Evolutionary conservation across 805 yeast species (phyloP).

Genomic region (Candida suzukii): DNA sequence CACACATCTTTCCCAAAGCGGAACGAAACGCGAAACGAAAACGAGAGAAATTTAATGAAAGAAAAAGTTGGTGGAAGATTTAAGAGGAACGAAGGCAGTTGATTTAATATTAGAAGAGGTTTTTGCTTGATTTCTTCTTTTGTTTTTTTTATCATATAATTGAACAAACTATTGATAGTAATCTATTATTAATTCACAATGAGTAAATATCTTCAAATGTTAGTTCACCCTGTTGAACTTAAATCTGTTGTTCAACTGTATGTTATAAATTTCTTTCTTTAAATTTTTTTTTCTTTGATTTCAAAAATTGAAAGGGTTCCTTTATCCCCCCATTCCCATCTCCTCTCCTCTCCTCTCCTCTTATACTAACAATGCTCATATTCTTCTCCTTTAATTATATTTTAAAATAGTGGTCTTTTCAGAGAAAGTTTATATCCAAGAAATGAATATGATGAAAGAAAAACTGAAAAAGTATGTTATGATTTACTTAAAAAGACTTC

Average conservation of each 20-base stretch:
- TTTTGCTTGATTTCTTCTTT: no score
- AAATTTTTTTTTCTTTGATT: no score
- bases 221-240: constrained; percentile 67
- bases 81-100: no score
- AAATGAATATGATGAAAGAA: constrained; percentile 31
- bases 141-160: no score
- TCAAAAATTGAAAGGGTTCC: no score
- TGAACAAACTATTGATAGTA: no score
- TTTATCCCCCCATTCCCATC: no score
- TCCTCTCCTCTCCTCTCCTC: background rate
- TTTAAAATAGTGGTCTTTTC: constrained; percentile 32
- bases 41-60: no score
- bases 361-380: background rate
- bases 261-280: constrained; percentile 11
- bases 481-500: constrained; percentile 64
- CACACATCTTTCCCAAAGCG: no score
- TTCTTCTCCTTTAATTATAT: background rate
- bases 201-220: constrained; percentile 56
- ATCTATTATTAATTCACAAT: constrained; percentile 27
- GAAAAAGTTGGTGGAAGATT: no score
- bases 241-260: constrained; percentile 58
- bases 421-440: constrained; percentile 48
- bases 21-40: no score
- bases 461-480: constrained; percentile 57
- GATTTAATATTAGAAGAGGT: no score